A percentile compares a stretch with the other conserved stretches of the same genome.
Conservation (phyloP, 257 asterid species). For the Solanum bukasovii region DNA sequence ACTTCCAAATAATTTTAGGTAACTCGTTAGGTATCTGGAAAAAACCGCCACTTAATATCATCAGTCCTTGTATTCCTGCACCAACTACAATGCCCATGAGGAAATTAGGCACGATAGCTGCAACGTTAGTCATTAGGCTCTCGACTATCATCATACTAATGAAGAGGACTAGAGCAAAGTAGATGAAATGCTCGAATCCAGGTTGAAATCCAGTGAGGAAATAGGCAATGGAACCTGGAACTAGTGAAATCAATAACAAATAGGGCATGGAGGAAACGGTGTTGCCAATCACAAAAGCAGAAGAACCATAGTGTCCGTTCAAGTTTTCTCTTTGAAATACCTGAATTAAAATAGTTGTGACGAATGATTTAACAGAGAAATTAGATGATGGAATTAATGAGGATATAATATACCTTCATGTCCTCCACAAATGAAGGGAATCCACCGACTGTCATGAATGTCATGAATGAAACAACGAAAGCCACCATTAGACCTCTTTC, state of each 20-base stretch:
- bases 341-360: neutral
- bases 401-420: slow-evolving; percentile 25
- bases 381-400: neutral
- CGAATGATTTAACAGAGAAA: too few species aligned
- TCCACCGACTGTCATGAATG: slow-evolving; percentile 52
- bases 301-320: slow-evolving; percentile 18
- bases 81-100: slow-evolving; percentile 25
- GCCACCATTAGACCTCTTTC: slow-evolving; percentile 26
- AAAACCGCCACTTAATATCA: slow-evolving; percentile 24
- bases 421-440: slow-evolving; percentile 55
- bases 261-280: slow-evolving; percentile 10
- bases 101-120: slow-evolving; percentile 23
- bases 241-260: slow-evolving; percentile 13
- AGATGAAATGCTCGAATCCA: slow-evolving; percentile 3
- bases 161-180: slow-evolving; percentile 3
- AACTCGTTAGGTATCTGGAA: slow-evolving; percentile 17
- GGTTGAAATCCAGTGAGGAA: slow-evolving; percentile 9
- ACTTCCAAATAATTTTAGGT: slow-evolving; percentile 15
- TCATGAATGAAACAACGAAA: slow-evolving; percentile 50
- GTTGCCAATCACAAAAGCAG: slow-evolving; percentile 21
- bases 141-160: slow-evolving; percentile 19
- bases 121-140: slow-evolving; percentile 21
- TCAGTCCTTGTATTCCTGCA: slow-evolving; percentile 23
- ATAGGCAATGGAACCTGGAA: slow-evolving; percentile 20
- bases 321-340: slow-evolving; percentile 22